Base-by-base conservation (phyloP, 1,139 yeast species). In the Yamadazyma atmosphaerica region DNA sequence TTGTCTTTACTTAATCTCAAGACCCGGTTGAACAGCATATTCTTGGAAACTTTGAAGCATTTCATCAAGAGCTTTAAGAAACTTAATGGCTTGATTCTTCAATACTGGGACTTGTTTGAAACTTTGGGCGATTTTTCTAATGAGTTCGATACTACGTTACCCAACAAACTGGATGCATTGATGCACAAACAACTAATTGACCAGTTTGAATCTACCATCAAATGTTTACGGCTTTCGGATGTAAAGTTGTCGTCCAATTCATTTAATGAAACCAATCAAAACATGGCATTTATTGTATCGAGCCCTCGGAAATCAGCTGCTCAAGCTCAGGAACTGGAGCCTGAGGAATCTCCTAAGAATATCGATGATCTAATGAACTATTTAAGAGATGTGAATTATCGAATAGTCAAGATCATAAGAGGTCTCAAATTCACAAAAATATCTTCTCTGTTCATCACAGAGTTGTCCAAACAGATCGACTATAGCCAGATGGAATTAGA, bases 311-410 rank as follows among this genome's bases (percentile, higher is more conserved):
- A 69, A 40, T 33, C 41, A 10, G 51, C 33, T 18, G 15, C 25
- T 5, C 12, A 28, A 6, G 17, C 10, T n/a, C 31, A 14, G 8
- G 26, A 35, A 7, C 22, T 6, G 13, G 38, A 29, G 10, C 32
- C 24, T 14, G 42, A n/a, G n/a, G n/a, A 42, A 12, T 23, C 31
- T 10, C 31, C 32, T 3, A 39, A 41, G 4, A 12, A 25, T 19
- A 21, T 37, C 1, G 56, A 53, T 1, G 47, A 48, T 8, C 40
- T 50, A n/a, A 51, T 63, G 55, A 45, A 50, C 24, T 42, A 51
- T 12, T 53, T 70, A 12, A 49, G 72, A 22, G 74, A 68, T 13
- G 39, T 67, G 12, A 70, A 71, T 40, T 66, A 68, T 44, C 63
- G 63, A 36, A 48, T 72, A 10, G 67, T 71, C 7, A 49, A 61